Evolutionary conservation across 2,329 filamentous ascomycete species (phyloP), one percentile per base, ranked within the genome.

Genomic region (Talaromyces piceae): DNA sequence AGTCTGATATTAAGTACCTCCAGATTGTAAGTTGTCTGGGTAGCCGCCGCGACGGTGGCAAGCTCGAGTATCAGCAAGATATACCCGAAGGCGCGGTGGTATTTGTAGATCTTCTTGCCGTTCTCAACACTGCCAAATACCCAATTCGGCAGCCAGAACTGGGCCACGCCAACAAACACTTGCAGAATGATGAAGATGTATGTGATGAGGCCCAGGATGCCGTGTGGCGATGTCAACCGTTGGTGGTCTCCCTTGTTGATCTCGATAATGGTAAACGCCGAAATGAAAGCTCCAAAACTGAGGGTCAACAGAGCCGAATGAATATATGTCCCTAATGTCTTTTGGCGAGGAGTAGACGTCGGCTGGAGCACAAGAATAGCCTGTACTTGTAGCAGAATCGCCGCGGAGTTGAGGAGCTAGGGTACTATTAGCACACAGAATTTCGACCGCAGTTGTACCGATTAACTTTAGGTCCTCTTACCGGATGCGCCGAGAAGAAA

Each of bases 91-190:
- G 79, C 71, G 26, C 91, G 82, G 67, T 97, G 93, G 62, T 91
- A 95, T 71, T 95, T 96, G 77, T 91, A 97, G 39, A 95, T 67
- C 22, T 76, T 76, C 77, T 91, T 94, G 18, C 90, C 91, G 3
- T 82, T 83, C 23, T 88, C 83, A 56, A 85, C 82, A 51, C 88
- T 83, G 4, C 91, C 91, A 61, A 91, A 94, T 1, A 95, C 61
- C 12, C 54, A 41, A 0, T 65, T 63, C 0, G 91, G 91, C 2
- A 80, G 74, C 53, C 82, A 88, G 75, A 86, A 96, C 72, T 93
- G 88, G 27, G 88, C 86, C 56, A 94, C 80, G 13, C 93, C 91
- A 26, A 95, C 79, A 1, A 85, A 46, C 41, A 87, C 84, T 72
- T 97, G 93, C 1, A 86, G 59, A 9, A 83, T 65, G 5, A 95